Evolutionary conservation across 345 rosid species (phyloP).

Genomic region (Melaleuca quinquenervia): DNA sequence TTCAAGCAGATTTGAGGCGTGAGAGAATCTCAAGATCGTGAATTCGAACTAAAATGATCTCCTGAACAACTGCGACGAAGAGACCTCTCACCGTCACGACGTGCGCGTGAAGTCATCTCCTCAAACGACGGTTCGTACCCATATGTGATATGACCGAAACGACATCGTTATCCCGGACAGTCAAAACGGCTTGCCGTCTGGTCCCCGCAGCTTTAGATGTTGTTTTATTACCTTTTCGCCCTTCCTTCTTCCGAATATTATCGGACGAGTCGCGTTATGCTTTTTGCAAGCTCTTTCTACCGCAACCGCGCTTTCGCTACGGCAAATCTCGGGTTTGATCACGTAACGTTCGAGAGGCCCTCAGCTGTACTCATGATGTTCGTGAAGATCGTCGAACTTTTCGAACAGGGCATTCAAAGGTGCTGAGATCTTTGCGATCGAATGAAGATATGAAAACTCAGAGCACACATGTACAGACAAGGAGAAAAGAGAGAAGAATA

Average conservation of each 20-base stretch:
- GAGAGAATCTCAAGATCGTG: background rate
- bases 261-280: background rate
- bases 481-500: background rate
- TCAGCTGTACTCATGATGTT: too few species aligned
- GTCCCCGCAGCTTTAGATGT: background rate
- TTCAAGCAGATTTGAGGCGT: background rate
- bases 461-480: too few species aligned
- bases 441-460: background rate
- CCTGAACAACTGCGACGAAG: background rate
- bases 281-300: background rate
- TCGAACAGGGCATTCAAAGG: fast-evolving
- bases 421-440: fast-evolving
- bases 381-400: fast-evolving
- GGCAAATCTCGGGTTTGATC: background rate
- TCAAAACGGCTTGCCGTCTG: background rate
- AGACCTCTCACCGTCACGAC: background rate
- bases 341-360: background rate
- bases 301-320: background rate
- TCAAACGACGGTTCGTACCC: background rate
- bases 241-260: background rate
- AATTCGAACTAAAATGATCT: background rate
- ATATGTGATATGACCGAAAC: background rate
- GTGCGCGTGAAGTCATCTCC: background rate
- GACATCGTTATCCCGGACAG: background rate
- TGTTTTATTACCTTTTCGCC: background rate